phyloP scores from a whole-genome alignment of 1,139 yeast genomes.

The Geotrichum klebahnii region DNA sequence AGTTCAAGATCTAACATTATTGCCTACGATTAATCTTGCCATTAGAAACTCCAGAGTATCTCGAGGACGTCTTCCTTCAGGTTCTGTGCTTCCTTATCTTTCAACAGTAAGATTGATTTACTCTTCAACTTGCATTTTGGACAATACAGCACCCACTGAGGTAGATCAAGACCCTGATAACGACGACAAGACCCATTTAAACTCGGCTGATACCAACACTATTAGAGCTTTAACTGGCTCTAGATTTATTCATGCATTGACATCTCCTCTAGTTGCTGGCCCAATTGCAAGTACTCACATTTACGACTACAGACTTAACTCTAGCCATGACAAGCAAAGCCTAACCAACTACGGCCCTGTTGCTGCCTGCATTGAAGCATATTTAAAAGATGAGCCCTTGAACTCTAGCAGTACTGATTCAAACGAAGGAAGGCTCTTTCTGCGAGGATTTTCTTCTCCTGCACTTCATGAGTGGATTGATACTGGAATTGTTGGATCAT shows the following conservation, averaged over 20 bases:
- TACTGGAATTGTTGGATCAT: constrained; percentile 31
- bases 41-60: constrained; percentile 26
- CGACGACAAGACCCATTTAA: constrained; percentile 25
- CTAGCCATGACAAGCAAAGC: constrained; percentile 22
- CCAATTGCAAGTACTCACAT: constrained; percentile 40
- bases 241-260: constrained; percentile 36
- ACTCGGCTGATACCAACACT: constrained; percentile 32
- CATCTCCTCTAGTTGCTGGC: constrained; percentile 34
- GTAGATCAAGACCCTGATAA: constrained; percentile 2
- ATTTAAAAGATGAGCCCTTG: constrained; percentile 27
- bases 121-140: constrained; percentile 25
- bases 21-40: constrained; percentile 26
- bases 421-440: constrained; percentile 23
- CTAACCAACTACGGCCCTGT: constrained; percentile 38
- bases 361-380: constrained; percentile 36
- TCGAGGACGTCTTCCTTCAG: constrained; percentile 32
- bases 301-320: constrained; percentile 38
- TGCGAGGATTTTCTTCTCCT: constrained; percentile 32
- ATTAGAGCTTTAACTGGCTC: constrained; percentile 40
- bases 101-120: constrained; percentile 34
- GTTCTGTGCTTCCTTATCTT: constrained; percentile 30
- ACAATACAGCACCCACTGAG: constrained; percentile 13
- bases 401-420: constrained; percentile 26
- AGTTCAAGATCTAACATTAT: constrained; percentile 23
- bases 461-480: constrained; percentile 31